Evolutionary conservation across 2,329 filamentous ascomycete species (phyloP), one percentile per base, ranked within the genome.

Genomic region (Diaporthe capsici): DNA sequence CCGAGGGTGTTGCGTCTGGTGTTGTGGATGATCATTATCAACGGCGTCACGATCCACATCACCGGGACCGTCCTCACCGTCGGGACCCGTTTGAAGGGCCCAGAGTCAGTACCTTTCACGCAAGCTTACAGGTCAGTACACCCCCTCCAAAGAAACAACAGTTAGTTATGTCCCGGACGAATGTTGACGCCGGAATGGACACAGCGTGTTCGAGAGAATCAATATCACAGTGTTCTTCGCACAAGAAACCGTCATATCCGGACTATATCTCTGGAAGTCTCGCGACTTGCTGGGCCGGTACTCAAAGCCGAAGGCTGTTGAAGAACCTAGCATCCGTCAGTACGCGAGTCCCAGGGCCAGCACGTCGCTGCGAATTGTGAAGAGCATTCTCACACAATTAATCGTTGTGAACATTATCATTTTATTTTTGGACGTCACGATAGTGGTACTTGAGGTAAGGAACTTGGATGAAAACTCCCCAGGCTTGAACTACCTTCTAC

Each of bases 1-100:
- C 51, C 85, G 9, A 80, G 82, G 13, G 81, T 87, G 13, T 82
- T 90, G 0, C 84, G 84, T 3, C 85, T 83, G 31, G 86, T 89
- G 0, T 83, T 89, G 6, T 84, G 79, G 75, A 88, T 91, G 85
- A 90, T 91, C 72, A 85, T 90, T 51, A 80, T 84, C 68, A 86
- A 90, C 78, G 83, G 84, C 20, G 77, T 89, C 39, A 70, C 89
- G 17, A 80, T 90, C 5, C 87, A 90, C 77, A 81, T 88, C 1
- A 86, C 86, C 0, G 90, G 87, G 1, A 88, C 86, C 0, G 83
- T 90, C 4, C 79, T 91, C 20, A 88, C 87, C 1, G 89, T 86
- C 67, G 88, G 84, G 13, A 81, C 85, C 10, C 86, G 85, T 72
- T 31, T 70, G 34, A 4, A 28, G 34, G 6, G 34, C 9, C 65